Conservation (phyloP, 148 eudicot species). For the Fagopyrum homotropicum region DNA sequence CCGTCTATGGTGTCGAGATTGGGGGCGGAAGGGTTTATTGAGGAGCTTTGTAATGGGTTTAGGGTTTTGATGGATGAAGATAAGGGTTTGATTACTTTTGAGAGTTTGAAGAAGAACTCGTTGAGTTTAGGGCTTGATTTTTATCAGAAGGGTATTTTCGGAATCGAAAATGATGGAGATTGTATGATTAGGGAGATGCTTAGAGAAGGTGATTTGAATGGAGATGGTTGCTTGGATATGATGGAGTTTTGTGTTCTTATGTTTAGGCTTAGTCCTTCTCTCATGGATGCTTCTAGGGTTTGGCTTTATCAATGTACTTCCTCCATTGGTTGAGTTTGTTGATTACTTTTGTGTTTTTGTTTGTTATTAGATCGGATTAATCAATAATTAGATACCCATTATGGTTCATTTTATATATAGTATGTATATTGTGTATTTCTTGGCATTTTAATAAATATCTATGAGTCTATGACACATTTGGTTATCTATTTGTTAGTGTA, state of each 20-base stretch:
- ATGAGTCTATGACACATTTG: no score
- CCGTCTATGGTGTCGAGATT: conserved; percentile 51
- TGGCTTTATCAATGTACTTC: conserved; percentile 19
- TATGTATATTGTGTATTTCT: no score
- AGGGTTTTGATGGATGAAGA: conserved; percentile 36
- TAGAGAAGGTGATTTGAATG: conserved; percentile 53
- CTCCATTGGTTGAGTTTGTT: background rate
- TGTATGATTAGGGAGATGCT: conserved; percentile 43
- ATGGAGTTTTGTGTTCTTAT: conserved; percentile 73
- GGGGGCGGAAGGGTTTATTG: conserved; percentile 52
- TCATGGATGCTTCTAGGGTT: conserved; percentile 34
- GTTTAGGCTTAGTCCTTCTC: conserved; percentile 61
- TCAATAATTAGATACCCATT: no score
- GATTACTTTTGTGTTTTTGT: no score
- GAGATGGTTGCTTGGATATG: conserved; percentile 54
- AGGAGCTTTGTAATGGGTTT: conserved; percentile 56
- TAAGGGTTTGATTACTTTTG: conserved; percentile 49
- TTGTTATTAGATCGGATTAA: no score
- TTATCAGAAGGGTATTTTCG: background rate
- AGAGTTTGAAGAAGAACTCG: conserved; percentile 46
- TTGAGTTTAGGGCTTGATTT: conserved; percentile 32
- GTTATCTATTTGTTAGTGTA: no score
- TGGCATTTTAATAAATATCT: no score
- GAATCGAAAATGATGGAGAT: conserved; percentile 11
- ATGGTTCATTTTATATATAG: no score